These are phyloP conservation scores for Chaetoceros tenuissimus DNA, from an alignment of 108 stramenopile genomes.

Conservation along the genomic window DNA sequence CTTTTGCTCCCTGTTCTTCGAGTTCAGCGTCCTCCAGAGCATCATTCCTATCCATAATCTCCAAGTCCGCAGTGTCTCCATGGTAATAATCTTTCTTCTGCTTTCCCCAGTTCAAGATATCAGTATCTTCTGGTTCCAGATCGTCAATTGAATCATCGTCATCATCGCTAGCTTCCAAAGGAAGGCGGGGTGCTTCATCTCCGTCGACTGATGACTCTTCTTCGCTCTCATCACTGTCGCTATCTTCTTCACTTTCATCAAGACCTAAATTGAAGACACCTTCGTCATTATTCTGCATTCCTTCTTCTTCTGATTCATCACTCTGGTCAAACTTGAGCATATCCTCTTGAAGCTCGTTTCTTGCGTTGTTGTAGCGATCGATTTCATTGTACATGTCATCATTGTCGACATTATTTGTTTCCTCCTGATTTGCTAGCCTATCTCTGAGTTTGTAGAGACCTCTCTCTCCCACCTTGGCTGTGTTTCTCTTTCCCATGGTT, in stretches of 20 bases:
- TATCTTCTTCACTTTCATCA: constrained; percentile 17
- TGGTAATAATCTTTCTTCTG: constrained; percentile 82
- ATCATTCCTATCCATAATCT: constrained; percentile 78
- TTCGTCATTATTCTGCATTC: constrained; percentile 30
- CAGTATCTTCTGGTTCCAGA: constrained; percentile 7
- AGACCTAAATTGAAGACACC: constrained; percentile 63
- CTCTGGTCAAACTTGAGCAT: constrained; percentile 24
- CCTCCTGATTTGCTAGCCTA: constrained; percentile 1
- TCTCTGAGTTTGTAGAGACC: constrained; percentile 34
- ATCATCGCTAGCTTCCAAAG: constrained; percentile 22
- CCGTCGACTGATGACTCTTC: neutral
- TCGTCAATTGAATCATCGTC: constrained; percentile 22
- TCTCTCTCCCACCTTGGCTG: constrained; percentile 75
- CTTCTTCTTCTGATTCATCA: constrained; percentile 30
- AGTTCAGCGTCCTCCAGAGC: constrained; percentile 51
- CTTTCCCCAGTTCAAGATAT: constrained; percentile 69
- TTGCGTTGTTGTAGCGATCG: constrained; percentile 39
- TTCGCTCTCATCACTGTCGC: constrained; percentile 3
- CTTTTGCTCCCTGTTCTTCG: constrained; percentile 76
- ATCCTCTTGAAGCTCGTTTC: constrained; percentile 32
- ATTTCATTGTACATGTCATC: constrained; percentile 55
- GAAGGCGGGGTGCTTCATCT: neutral
- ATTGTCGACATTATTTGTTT: constrained; percentile 19
- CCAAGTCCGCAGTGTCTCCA: constrained; percentile 93
- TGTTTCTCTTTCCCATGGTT: constrained; percentile 44